Base-by-base conservation (phyloP, 352 stramenopile genomes). In the Phytophthora sojae region DNA sequence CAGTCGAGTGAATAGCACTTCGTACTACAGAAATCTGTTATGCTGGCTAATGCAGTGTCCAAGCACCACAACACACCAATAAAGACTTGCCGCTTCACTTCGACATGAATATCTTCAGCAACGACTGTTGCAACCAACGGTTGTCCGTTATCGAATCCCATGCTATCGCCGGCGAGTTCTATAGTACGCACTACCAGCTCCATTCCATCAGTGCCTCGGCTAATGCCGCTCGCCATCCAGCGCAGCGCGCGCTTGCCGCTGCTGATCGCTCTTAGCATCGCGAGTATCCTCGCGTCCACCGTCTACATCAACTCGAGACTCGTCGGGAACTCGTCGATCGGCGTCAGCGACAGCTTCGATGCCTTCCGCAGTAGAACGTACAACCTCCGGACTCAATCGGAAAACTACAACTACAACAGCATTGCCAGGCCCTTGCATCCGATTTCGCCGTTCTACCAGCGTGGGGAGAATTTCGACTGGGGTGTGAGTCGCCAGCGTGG, bases 331-430 rank as follows among this genome's bases (percentile, higher is more conserved):
- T 9, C 30, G 3, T 35, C 47, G 12, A 45, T 75, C 19, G 68
- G 68, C 4, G 44, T 75, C 15, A 75, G 68, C 23, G 68, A 75
- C 55, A 75, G 57, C 62, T 75, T 75, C 44, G 68, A 67, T 12
- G 51, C 12, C 0, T 75, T 71, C 49, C 39, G 30, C 26, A 42
- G 49, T 12, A 49, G 62, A 32, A 67, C 56, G 12, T 75, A 75
- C 56, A 71, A 59, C 15, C 30, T 67, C 12, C 52, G 49, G 4
- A 23, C 12, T 21, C 44, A 61, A 57, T 5, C 35, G 9, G 29
- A 12, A 2, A 17, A 12, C 23, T 53, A 49, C 21, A 25, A 44
- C 23, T 7, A 29, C n/a, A 9, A 17, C 23, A 35, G 21, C 37
- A 15, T 59, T 6, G n/a, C 17, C 2, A 42, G 0, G 2, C 17